These are phyloP conservation scores for Zanthoxylum bungeanum DNA, from an alignment of 345 rosid species.

Conservation along the genomic window DNA sequence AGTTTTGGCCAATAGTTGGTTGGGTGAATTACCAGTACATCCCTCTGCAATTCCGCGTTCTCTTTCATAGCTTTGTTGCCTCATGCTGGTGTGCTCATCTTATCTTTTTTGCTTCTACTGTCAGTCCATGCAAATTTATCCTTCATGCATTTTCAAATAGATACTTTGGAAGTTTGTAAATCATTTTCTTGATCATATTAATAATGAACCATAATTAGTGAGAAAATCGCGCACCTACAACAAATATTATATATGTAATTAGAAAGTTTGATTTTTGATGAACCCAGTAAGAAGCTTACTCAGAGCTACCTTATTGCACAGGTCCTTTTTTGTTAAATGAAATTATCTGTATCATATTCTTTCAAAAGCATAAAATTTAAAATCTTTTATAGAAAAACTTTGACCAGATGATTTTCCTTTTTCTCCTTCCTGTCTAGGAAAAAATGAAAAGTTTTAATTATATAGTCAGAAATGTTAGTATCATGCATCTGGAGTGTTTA, in stretches of 20 bases:
- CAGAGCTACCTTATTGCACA: not conserved
- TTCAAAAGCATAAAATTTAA: not conserved
- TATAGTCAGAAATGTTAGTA: not conserved
- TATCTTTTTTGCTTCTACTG: not conserved
- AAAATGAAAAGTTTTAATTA: not conserved
- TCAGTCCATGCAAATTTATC: not conserved
- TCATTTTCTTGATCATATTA: not conserved
- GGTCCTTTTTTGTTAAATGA: not conserved
- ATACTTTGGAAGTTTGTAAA: not conserved
- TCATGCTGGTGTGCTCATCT: slow-evolving; percentile 63
- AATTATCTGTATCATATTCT: not conserved
- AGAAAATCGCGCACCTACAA: not conserved
- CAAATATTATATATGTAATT: not conserved
- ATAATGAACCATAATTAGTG: not conserved
- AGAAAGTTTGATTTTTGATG: not conserved
- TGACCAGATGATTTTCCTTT: not conserved
- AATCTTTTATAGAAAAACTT: not conserved
- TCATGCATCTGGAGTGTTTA: not conserved
- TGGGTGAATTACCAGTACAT: slow-evolving; percentile 84
- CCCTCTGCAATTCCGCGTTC: slow-evolving; percentile 77
- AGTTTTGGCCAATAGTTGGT: slow-evolving; percentile 90
- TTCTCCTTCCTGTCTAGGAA: not conserved
- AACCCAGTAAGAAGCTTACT: not conserved
- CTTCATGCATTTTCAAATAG: not conserved
- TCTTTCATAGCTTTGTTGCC: slow-evolving; percentile 65